Conservation (phyloP, 257 asterid species). For the Lycium barbarum region DNA sequence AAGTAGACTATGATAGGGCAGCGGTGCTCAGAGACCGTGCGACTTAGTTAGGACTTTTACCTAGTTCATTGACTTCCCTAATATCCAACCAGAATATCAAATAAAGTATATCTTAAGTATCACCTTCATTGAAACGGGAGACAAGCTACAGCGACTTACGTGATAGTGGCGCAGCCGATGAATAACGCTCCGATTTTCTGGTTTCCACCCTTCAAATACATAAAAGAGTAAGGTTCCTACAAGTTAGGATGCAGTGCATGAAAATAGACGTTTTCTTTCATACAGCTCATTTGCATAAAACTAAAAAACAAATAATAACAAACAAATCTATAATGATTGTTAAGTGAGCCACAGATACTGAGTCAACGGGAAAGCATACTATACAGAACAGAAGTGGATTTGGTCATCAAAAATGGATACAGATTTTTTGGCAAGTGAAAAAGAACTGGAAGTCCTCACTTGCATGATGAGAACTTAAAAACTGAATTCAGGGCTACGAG, state of each 20-base stretch:
- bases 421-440: neutral
- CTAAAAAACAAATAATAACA: neutral
- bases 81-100: slow-evolving; percentile 24
- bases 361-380: neutral
- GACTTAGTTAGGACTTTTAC: neutral
- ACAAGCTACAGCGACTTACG: slow-evolving; percentile 60
- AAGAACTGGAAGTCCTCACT: neutral
- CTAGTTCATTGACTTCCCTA: slow-evolving; percentile 20
- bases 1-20: neutral
- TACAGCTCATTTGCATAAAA: neutral
- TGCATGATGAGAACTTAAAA: neutral
- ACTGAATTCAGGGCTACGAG: neutral
- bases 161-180: slow-evolving; percentile 98
- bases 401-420: slow-evolving; percentile 6
- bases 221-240: slow-evolving; percentile 91
- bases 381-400: neutral
- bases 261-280: slow-evolving; percentile 38
- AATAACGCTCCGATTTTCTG: slow-evolving; percentile 97
- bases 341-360: neutral
- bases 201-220: slow-evolving; percentile 99
- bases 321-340: slow-evolving; percentile 3
- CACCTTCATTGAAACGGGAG: slow-evolving; percentile 19
- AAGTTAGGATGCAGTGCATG: slow-evolving; percentile 60
- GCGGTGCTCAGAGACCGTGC: slow-evolving; percentile 1
- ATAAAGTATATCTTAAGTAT: slow-evolving; percentile 1